phyloP scores from a whole-genome alignment of 2,329 filamentous ascomycete genomes.

The Fusarium sp. region DNA sequence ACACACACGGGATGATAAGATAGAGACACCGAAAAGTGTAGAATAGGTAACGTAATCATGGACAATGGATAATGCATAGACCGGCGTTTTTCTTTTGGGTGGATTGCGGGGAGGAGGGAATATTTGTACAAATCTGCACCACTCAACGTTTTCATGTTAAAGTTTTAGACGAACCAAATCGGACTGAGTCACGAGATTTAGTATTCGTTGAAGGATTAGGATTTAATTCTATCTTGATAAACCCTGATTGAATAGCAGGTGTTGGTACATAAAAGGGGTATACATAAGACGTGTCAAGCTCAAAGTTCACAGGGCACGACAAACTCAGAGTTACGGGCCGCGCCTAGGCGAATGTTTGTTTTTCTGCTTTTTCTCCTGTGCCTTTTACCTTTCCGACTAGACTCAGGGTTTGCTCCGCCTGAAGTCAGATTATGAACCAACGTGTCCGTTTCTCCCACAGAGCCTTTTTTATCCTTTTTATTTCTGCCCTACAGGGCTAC shows the following conservation, averaged over 20 bases:
- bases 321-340: conserved; percentile 15
- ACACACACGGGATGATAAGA: neutral
- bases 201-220: conserved; percentile 13
- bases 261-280: conserved; percentile 18
- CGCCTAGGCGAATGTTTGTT: neutral
- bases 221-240: conserved; percentile 18
- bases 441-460: neutral
- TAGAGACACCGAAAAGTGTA: neutral
- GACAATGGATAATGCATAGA: conserved; percentile 9
- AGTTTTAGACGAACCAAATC: neutral
- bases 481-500: no score
- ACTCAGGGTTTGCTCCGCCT: neutral
- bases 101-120: neutral
- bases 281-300: conserved; percentile 27
- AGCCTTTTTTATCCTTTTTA: neutral
- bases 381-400: neutral
- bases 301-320: conserved; percentile 1
- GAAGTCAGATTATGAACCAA: conserved; percentile 2
- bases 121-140: neutral
- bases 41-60: conserved; percentile 10
- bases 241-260: conserved; percentile 6
- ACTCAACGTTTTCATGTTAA: neutral
- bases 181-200: neutral
- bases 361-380: neutral
- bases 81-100: conserved; percentile 18